A percentile compares a stretch with the other conserved stretches of the same genome.
Conservation (phyloP, 2,329 filamentous ascomycete genomes). For the Fusarium chuoi region DNA sequence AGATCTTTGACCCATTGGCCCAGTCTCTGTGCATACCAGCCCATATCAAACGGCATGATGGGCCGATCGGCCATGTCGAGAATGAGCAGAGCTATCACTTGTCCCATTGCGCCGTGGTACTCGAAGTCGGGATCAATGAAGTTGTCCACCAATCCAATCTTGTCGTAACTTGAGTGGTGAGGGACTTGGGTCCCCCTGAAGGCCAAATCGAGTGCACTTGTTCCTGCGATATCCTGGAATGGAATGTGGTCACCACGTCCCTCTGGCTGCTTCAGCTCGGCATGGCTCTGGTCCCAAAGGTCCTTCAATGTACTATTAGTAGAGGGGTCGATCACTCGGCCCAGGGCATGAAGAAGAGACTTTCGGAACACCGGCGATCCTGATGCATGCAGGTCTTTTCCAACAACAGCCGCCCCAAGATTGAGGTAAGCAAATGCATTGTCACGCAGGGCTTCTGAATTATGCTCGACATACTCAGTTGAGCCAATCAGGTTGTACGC, state of each 20-base stretch:
- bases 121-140: slow-evolving; percentile 84
- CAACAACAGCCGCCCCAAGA: slow-evolving; percentile 83
- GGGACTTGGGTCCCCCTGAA: slow-evolving; percentile 77
- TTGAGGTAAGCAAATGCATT: slow-evolving; percentile 91
- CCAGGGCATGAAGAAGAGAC: slow-evolving; percentile 76
- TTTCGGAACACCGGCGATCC: slow-evolving; percentile 84
- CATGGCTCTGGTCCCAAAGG: slow-evolving; percentile 76
- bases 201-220: slow-evolving; percentile 84
- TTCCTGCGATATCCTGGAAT: slow-evolving; percentile 92
- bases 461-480: slow-evolving; percentile 92
- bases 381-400: slow-evolving; percentile 77
- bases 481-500: slow-evolving; percentile 95
- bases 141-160: slow-evolving; percentile 83
- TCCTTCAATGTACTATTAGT: slow-evolving; percentile 77
- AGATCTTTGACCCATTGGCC: slow-evolving; percentile 73
- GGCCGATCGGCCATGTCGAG: slow-evolving; percentile 86
- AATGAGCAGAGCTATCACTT: slow-evolving; percentile 84
- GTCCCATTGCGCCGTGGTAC: slow-evolving; percentile 82
- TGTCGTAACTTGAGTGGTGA: slow-evolving; percentile 88
- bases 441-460: slow-evolving; percentile 75
- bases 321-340: slow-evolving; percentile 77
- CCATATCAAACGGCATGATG: slow-evolving; percentile 83
- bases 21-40: slow-evolving; percentile 75
- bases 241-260: slow-evolving; percentile 85
- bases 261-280: slow-evolving; percentile 74